phyloP scores from a whole-genome alignment of 495 filamentous ascomycete species.

The Friedmanniomyces simplex region DNA sequence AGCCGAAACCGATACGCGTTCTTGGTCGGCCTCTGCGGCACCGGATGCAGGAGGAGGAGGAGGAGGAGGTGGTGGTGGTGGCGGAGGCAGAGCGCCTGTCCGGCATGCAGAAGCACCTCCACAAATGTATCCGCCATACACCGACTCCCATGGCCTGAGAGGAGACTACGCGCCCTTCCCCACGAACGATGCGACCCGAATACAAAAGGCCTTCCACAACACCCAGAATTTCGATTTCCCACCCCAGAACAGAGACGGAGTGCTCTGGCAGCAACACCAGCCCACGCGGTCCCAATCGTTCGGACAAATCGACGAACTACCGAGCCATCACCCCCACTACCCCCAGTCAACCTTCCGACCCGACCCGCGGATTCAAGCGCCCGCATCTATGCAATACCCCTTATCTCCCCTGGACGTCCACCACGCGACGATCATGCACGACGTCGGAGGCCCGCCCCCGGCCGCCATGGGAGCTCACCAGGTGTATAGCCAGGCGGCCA shows the following conservation, averaged over 20 bases:
- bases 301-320: neutral
- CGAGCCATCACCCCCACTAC: neutral
- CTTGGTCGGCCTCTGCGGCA: neutral
- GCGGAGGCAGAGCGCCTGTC: neutral
- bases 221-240: neutral
- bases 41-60: neutral
- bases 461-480: slow-evolving; percentile 13
- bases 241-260: neutral
- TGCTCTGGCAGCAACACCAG: neutral
- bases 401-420: neutral
- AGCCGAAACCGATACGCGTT: neutral
- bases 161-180: neutral
- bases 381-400: neutral
- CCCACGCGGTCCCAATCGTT: neutral
- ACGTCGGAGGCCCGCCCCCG: neutral
- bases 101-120: neutral
- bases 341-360: neutral
- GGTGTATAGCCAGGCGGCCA: neutral
- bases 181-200: neutral
- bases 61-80: too few species aligned
- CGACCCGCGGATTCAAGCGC: neutral
- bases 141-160: neutral
- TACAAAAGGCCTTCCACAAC: neutral
- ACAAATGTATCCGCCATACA: neutral
- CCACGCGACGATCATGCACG: neutral